These are phyloP conservation scores for Pugionium dolabratum DNA, from an alignment of 345 rosid genomes.

Conservation along the genomic window DNA sequence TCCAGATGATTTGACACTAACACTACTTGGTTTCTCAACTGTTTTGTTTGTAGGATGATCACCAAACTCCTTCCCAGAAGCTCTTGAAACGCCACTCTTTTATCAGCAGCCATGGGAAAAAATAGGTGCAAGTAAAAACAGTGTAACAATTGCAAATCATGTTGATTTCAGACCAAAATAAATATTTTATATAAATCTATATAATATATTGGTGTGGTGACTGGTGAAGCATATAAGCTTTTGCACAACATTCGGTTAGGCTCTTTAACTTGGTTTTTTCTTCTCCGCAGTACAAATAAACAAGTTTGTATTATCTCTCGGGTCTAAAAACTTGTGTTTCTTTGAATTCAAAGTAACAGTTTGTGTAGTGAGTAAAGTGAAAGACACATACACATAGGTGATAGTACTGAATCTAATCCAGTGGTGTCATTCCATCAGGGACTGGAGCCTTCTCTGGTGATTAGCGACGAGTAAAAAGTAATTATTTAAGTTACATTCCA, in stretches of 20 bases:
- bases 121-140: conserved; percentile 31
- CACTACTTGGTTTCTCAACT: conserved; percentile 2
- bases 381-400: not conserved
- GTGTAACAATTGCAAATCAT: conserved; percentile 30
- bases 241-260: not conserved
- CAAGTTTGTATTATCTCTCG: not conserved
- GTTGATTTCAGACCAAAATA: conserved; percentile 11
- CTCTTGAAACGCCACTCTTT: conserved; percentile 64
- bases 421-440: too few species aligned
- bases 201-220: conserved; percentile 15
- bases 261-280: too few species aligned
- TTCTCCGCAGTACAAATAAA: not conserved
- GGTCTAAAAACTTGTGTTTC: not conserved
- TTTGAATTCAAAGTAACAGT: not conserved
- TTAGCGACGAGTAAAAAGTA: too few species aligned
- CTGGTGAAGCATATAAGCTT: conserved; percentile 11
- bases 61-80: conserved; percentile 63
- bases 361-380: not conserved
- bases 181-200: not conserved
- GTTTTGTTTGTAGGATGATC: conserved; percentile 65
- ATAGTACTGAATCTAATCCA: not conserved
- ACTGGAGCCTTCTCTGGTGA: too few species aligned
- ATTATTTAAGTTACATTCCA: too few species aligned
- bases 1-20: conserved; percentile 23
- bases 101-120: conserved; percentile 67